These are phyloP conservation scores for Hordeum vulgare DNA, from an alignment of 176 grass and related monocot genomes.

Conservation along the genomic window DNA sequence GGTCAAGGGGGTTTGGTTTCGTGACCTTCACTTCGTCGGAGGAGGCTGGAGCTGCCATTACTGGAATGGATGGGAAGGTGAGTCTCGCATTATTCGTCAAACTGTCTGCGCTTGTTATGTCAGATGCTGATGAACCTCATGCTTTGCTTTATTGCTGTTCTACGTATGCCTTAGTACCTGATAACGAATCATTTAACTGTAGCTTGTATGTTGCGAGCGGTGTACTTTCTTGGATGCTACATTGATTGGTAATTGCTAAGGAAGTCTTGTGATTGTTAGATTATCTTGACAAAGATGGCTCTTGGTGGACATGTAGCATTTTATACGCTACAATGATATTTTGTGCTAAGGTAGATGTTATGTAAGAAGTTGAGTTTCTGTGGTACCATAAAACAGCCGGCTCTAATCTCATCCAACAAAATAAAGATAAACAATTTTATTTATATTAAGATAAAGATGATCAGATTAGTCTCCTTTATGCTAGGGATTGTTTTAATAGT, in stretches of 20 bases:
- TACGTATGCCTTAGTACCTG: not conserved
- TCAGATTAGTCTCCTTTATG: not conserved
- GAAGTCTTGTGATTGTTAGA: not conserved
- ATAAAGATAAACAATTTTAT: not conserved
- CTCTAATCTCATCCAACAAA: not conserved
- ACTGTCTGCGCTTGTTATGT: not conserved
- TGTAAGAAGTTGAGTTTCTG: not conserved
- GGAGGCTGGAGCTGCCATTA: conserved; percentile 46
- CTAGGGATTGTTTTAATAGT: not conserved
- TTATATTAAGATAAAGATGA: not conserved
- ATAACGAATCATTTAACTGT: not conserved
- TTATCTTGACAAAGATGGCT: not conserved
- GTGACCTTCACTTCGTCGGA: conserved; percentile 55
- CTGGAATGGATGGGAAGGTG: conserved; percentile 69
- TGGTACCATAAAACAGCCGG: not conserved
- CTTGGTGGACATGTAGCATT: not conserved
- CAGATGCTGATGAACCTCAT: not conserved
- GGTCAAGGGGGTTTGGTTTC: conserved; percentile 72
- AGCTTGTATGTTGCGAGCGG: not conserved
- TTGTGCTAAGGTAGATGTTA: not conserved
- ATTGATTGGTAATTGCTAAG: not conserved
- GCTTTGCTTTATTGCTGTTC: not conserved
- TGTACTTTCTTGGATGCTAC: not conserved
- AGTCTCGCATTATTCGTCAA: not conserved
- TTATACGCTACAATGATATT: not conserved